Evolutionary conservation across 2,329 filamentous ascomycete species (phyloP).

Genomic region (Fusarium sp.): DNA sequence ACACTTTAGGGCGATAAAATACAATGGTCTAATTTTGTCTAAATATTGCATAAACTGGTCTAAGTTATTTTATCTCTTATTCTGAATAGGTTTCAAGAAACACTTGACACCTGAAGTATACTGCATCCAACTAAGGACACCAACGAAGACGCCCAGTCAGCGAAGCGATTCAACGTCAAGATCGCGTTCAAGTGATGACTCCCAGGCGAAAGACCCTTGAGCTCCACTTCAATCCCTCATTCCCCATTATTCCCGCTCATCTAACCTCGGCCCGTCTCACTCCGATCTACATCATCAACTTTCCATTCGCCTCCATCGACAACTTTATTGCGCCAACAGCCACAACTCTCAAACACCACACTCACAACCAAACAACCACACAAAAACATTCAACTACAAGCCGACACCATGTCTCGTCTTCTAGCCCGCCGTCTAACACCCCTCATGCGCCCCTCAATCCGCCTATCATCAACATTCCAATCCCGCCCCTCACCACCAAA

Average conservation of each 20-base stretch:
- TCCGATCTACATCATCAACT: slow-evolving; percentile 22
- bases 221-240: background rate
- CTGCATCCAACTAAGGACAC: no score
- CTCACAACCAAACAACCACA: background rate
- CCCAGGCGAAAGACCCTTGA: no score
- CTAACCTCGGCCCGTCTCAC: slow-evolving; percentile 38
- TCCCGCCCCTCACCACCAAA: slow-evolving; percentile 79
- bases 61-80: no score
- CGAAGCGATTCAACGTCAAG: no score
- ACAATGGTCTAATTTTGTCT: no score
- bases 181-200: no score
- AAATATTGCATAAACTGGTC: no score
- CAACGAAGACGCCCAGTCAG: no score
- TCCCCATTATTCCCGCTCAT: slow-evolving; percentile 14
- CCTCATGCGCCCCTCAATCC: slow-evolving; percentile 48
- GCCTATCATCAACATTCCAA: slow-evolving; percentile 54
- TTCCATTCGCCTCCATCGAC: background rate
- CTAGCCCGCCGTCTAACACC: slow-evolving; percentile 33
- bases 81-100: no score
- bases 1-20: no score
- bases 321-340: background rate
- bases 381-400: background rate
- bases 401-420: slow-evolving; percentile 34
- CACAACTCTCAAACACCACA: background rate
- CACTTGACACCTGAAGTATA: no score